Evolutionary conservation across 306 rosid species (phyloP).

Genomic region (Lotus japonicus): DNA sequence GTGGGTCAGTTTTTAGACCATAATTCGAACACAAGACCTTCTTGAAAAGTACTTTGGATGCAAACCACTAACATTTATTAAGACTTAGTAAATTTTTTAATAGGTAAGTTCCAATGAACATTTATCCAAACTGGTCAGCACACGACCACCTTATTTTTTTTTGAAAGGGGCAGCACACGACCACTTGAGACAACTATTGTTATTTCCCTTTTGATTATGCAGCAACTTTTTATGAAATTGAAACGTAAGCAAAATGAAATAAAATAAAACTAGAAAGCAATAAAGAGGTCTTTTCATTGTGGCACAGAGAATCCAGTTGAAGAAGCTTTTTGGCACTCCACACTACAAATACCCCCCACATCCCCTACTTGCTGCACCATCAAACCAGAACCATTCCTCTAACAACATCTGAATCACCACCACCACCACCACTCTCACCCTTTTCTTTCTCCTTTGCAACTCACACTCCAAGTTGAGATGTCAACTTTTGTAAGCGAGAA

Average conservation of each 20-base stretch:
- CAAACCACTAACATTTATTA: too few species aligned
- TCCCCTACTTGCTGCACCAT: slow-evolving; percentile 30
- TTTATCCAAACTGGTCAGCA: too few species aligned
- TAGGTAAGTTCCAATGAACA: too few species aligned
- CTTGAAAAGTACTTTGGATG: too few species aligned
- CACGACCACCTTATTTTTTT: too few species aligned
- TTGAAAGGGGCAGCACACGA: too few species aligned
- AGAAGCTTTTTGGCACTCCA: slow-evolving; percentile 49
- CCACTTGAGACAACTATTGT: too few species aligned
- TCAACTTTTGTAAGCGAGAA: slow-evolving; percentile 28
- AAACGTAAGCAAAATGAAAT: background rate
- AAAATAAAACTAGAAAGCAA: background rate
- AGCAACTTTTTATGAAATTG: background rate
- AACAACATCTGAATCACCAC: slow-evolving; percentile 13
- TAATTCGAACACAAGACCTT: too few species aligned
- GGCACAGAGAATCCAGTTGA: slow-evolving; percentile 47
- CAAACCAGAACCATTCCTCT: slow-evolving; percentile 39
- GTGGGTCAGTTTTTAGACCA: too few species aligned
- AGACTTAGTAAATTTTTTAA: too few species aligned
- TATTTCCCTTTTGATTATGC: background rate
- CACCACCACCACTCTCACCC: slow-evolving; percentile 8
- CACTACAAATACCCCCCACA: slow-evolving; percentile 66
- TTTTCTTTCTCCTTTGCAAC: slow-evolving; percentile 12
- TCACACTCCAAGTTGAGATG: slow-evolving; percentile 36
- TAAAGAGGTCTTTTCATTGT: slow-evolving; percentile 34